Percentiles rank a stretch among this genome's conserved stretches.
Evolutionary conservation across 1,139 yeast genomes (phyloP).

Genomic region (Nakaseomyces sp.): DNA sequence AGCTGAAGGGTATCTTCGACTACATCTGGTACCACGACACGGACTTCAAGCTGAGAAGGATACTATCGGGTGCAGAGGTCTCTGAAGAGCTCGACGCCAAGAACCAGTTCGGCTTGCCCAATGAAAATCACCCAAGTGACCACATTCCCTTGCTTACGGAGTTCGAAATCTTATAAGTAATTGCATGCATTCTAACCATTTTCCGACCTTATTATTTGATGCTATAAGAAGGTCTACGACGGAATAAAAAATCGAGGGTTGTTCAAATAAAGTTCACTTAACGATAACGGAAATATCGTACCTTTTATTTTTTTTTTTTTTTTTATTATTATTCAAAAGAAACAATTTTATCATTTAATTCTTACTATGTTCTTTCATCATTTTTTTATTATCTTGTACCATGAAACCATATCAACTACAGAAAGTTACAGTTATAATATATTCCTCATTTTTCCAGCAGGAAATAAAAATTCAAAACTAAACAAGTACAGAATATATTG

Average conservation of each 20-base stretch:
- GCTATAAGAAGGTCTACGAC: no score
- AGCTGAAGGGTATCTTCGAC: constrained; percentile 45
- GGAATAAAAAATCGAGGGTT: no score
- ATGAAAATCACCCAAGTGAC: constrained; percentile 84
- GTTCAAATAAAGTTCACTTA: no score
- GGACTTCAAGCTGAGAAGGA: constrained; percentile 33
- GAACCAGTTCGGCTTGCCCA: constrained; percentile 78
- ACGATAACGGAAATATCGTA: no score
- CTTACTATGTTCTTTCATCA: no score
- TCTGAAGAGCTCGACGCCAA: constrained; percentile 43
- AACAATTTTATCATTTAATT: no score
- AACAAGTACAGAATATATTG: background rate
- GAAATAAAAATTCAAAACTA: background rate
- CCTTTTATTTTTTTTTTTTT: no score
- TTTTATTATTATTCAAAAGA: no score
- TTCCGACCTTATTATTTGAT: background rate
- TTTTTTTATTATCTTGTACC: no score
- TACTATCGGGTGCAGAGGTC: constrained; percentile 72
- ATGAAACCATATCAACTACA: background rate
- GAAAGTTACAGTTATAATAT: background rate
- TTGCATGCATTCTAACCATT: constrained; percentile 5
- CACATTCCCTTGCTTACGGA: constrained; percentile 78
- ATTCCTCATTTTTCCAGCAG: background rate
- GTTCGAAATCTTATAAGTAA: constrained; percentile 42
- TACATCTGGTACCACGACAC: constrained; percentile 48